Base-by-base conservation (phyloP, 495 filamentous ascomycete genomes). In the Lepraria neglecta region DNA sequence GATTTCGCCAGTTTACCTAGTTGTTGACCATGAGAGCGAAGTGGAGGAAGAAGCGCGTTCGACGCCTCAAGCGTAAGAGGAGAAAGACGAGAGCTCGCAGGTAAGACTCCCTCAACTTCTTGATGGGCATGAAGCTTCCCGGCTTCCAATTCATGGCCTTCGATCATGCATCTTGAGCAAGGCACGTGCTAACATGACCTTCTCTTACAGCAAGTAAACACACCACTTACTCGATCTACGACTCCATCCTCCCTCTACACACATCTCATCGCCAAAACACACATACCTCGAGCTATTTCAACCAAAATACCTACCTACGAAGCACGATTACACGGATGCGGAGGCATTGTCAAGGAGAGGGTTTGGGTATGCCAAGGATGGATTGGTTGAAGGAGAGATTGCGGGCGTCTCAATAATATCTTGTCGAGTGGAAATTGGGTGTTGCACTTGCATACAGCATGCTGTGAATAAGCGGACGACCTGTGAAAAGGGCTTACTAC, bases 11-110 rank as follows among this genome's bases (percentile, higher is more conserved):
- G 47, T 59, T 44, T 11, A 61, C 59, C 65, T 66, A 74, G 65
- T 64, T 64, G 59, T 64, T 62, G 84, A 92, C 84, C 85, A 95
- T 96, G 91, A 91, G 91, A 91, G 90, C 89, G 71, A 96, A 96
- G 82, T 96, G 91, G 91, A 91, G 91, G 84, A 97, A 97, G 89
- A 97, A 97, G 91, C 83, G 92, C 74, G 90, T 95, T 80, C 87
- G 92, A 67, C 86, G 92, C 78, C 88, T 97, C 78, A 97, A 97
- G 86, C 85, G 90, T 76, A 97, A 97, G 91, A 87, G 92, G 77
- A 92, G 92, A 90, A 97, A 97, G 91, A 94, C 91, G 79, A 86
- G 92, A 74, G 92, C 91, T 68, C 80, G 91, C 81, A 87, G 83
- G 91, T 95, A 82, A 80, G 87, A 77, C 67, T 40, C n/a, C 27